These are phyloP conservation scores for Thalassiosira hispida DNA, from an alignment of 352 stramenopile species.

Conservation along the genomic window DNA sequence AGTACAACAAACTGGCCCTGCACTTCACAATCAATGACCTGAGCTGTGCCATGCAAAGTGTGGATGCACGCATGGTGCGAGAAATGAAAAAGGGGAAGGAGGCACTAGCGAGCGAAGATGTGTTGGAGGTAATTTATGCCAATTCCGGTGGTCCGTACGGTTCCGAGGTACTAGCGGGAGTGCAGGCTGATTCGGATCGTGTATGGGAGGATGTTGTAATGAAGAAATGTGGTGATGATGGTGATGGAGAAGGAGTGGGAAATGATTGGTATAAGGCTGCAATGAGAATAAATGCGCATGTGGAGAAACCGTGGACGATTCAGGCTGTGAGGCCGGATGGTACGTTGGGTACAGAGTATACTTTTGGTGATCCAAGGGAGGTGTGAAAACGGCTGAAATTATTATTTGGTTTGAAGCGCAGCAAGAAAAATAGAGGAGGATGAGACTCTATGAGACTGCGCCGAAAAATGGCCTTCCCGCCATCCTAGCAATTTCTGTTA, in stretches of 20 bases:
- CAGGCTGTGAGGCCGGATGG: slow-evolving; percentile 73
- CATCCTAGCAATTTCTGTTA: too few species aligned
- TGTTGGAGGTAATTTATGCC: slow-evolving; percentile 69
- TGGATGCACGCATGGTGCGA: slow-evolving; percentile 79
- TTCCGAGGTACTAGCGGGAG: slow-evolving; percentile 64
- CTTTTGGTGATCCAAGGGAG: slow-evolving; percentile 29
- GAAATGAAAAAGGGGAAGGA: slow-evolving; percentile 73
- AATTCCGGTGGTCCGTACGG: slow-evolving; percentile 85
- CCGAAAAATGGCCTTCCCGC: too few species aligned
- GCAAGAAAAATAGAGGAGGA: too few species aligned
- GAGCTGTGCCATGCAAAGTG: slow-evolving; percentile 66
- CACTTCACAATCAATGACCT: slow-evolving; percentile 86
- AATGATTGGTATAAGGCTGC: slow-evolving; percentile 77
- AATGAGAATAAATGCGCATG: slow-evolving; percentile 71
- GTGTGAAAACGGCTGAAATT: too few species aligned
- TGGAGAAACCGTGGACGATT: slow-evolving; percentile 68
- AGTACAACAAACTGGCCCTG: slow-evolving; percentile 83
- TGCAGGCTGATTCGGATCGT: slow-evolving; percentile 74
- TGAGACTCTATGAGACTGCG: too few species aligned
- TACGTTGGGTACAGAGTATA: slow-evolving; percentile 56
- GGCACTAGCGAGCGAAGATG: slow-evolving; percentile 49
- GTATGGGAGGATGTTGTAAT: slow-evolving; percentile 72
- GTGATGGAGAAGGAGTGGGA: slow-evolving; percentile 47
- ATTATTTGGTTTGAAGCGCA: too few species aligned
- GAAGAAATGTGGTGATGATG: neutral